Base-by-base conservation (phyloP, 768 basidiomycete species). In the Mycena kentingensis region DNA sequence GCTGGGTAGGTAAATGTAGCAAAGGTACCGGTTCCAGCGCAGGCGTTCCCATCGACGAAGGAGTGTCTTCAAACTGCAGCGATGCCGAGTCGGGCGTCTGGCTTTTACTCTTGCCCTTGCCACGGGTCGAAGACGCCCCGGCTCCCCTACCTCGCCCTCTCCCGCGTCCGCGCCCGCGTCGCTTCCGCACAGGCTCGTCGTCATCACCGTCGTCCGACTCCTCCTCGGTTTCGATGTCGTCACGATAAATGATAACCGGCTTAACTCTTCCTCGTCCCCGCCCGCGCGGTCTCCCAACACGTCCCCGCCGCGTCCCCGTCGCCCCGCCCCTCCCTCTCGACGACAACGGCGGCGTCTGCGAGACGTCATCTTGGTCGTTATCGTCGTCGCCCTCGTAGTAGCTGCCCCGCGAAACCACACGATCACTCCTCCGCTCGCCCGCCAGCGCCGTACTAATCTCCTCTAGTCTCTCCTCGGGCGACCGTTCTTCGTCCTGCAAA, bases 321-420 rank as follows among this genome's bases (percentile, higher is more conserved):
- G 34, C 37, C 18, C 8, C 18, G 5, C 36, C 57, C 6, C 54
- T 31, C 56, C 64, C 37, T 59, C 6, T 66, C 49, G 24, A 65
- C 51, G 27, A 45, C 11, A 50, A 53, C 37, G 34, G 64, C 59
- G 53, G 63, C 42, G 60, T 43, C 39, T 60, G 52, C 19, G 56
- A 51, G 19, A 70, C 65, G 25, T 70, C 68, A 42, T 80, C 74
- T 41, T 69, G 72, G 52, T 90, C 89, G 18, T 81, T 75, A 61
- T 91, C 88, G 38, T 81, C 74, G 22, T 88, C 87, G 5, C 81
- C 84, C 38, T 90, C 88, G 63, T 78, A 93, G 57, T 77, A 89
- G 58, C 91, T 90, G 58, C 86, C 89, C 57, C 79, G 70, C 3
- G 78, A 76, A 26, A 63, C 73, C 44, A 76, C 78, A 16, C 78